Evolutionary conservation across 768 basidiomycete species (phyloP), one percentile per base, ranked within the genome.

Genomic region (Kwoniella botswanensis): DNA sequence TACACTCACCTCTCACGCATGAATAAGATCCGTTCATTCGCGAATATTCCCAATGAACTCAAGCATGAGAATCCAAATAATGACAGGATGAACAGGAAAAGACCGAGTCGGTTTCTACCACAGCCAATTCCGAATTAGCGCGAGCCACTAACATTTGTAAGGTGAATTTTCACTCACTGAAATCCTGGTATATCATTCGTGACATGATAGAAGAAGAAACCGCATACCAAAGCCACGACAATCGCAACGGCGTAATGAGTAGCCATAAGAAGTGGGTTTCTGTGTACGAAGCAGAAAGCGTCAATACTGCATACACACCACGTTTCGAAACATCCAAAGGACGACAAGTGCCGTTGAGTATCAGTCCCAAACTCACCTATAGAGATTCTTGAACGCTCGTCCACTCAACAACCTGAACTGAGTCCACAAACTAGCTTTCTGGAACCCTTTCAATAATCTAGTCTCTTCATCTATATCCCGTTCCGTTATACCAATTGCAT

Each of bases 11-110:
- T 88, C 84, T 99, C 97, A n/a, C 97, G 90, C 89, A 98, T 98
- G 86, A 98, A 99, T 60, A 99, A 84, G 68, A 98, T 90, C 55
- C 97, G 88, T 79, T 99, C 97, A 75, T 93, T 94, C 5, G 97
- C 93, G 80, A 99, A 98, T 61, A 97, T 85, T 3, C 93, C 92
- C 62, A 99, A 85, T 65, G 95, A 98, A 11, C 94, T 94, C 67
- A 99, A 85, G 80, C 94, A 96, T 4, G 96, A 96, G 85, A 99
- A 98, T 2, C 94, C 97, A 75, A 99, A 98, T 10, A 99, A 86
- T 1, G 94, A 90, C n/a, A 99, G 86, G 3, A 94, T 91, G 85
- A 99, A 99, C 87, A 99, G 95, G 89, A 98, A 98, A 64, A 98
- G 88, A 10, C 95, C 93, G 88, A 83, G 78, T 65, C 84, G 81